phyloP scores from a whole-genome alignment of 306 rosid genomes.

The Vigna unguiculata region DNA sequence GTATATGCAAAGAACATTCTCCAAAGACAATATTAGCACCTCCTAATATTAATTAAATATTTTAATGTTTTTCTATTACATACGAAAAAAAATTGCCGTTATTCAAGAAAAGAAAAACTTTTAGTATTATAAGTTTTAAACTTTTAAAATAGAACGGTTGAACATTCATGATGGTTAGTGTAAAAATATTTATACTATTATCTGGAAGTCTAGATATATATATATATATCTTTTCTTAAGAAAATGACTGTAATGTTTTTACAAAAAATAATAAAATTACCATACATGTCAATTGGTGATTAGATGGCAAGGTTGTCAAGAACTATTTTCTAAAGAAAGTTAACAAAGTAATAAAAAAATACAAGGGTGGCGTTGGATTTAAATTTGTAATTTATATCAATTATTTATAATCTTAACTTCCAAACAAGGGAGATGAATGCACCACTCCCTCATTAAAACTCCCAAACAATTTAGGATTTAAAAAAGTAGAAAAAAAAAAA shows the following conservation, averaged over 20 bases:
- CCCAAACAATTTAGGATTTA: not conserved
- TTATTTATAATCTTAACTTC: not conserved
- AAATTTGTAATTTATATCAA: slow-evolving; percentile 21
- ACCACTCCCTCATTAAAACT: slow-evolving; percentile 4
- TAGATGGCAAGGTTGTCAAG: not conserved
- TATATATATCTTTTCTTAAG: too few relatives aligned
- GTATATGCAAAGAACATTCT: not conserved
- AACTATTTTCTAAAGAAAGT: not conserved
- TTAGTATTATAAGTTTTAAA: not conserved
- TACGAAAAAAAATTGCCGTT: not conserved
- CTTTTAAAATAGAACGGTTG: not conserved
- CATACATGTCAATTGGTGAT: not conserved
- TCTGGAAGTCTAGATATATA: not conserved
- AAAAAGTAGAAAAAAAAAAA: not conserved
- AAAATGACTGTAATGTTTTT: too few relatives aligned
- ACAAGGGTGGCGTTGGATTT: not conserved
- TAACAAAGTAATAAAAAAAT: slow-evolving; percentile 6
- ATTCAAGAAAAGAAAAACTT: not conserved
- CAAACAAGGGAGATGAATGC: slow-evolving; percentile 12
- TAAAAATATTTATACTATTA: not conserved
- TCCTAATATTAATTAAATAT: not conserved
- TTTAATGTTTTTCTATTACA: not conserved
- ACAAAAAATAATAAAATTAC: not conserved
- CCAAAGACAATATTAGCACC: not conserved
- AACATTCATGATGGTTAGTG: not conserved